Base-by-base conservation (phyloP, 2,329 filamentous ascomycete genomes). In the Colletotrichum graminicola region DNA sequence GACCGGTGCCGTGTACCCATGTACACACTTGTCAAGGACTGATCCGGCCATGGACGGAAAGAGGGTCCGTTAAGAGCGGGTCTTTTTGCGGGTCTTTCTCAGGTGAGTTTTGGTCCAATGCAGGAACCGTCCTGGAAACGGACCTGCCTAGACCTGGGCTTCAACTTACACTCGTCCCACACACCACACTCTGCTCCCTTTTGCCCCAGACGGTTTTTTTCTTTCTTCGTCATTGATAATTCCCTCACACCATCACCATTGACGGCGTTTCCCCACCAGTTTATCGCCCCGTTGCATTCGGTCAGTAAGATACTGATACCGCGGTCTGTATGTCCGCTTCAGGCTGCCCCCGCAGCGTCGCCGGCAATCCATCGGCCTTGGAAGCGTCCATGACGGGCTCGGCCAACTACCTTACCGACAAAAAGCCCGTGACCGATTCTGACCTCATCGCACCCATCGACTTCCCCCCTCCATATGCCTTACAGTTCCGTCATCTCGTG, bases 181-280 rank as follows among this genome's bases (percentile, higher is more conserved):
- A 39, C 36, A 49, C 36, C 34, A 39, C 36, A 49, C 36, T 60
- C 54, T 41, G 61, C 55, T 56, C 34, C 34, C 34, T 70, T 60
- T 49, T 11, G 32, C 45, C n/a, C 23, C 26, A 26, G 8, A 49
- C n/a, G 16, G 8, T 34, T 21, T 39, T 55, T 39, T n/a, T 23
- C 45, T 21, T 43, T 21, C 16, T 45, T 54, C 49, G 14, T 54
- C 59, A 64, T 62, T 52, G 41, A 59, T 29, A 68, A 67, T 60
- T 71, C 57, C 68, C 68, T 71, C 68, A 71, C 68, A 71, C 68
- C 68, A 47, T 71, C 68, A 63, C 51, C 36, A 45, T 41, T 26
- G 52, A 63, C 52, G 21, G n/a, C 39, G 39, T 34, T 59, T 43
- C 68, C 54, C 68, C 68, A 71, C 65, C 65, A 59, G 16, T 41